Evolutionary conservation across 164 flowering plant genomes (phyloP), one percentile per base, ranked within the genome.

Genomic region (Cinnamomum micranthum): DNA sequence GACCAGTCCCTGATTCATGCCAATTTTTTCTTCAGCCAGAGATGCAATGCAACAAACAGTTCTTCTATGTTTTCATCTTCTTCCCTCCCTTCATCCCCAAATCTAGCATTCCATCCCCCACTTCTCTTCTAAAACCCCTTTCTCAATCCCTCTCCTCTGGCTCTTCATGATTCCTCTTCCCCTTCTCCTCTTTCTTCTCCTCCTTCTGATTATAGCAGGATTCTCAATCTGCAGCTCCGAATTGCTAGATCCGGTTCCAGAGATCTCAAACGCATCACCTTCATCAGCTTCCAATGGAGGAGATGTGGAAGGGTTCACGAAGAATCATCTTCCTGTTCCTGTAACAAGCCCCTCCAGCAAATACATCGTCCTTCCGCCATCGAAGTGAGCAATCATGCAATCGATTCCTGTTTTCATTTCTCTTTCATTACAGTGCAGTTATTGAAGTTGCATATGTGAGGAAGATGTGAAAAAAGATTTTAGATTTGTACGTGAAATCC

Each of bases 131-230:
- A 41, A 41, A 41, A 41, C 47, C 47, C 47, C 47, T 41, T 7
- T 41, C 11, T 41, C 47, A 41, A 7, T 41, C 6, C 10, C 47
- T 82, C 74, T 70, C 76, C 24, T 13, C n/a, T n/a, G n/a, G n/a
- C n/a, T n/a, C 41, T 6, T 12, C 25, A 22, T 20, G 28, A 20
- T 64, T 20, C 25, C 60, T 20, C 60, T 15, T 55, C 19, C 60
- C 60, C 17, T 55, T 20, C 20, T 12, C n/a, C 20, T 20, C n/a
- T 55, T 55, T 20, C n/a, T 55, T 17, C 60, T 55, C 20, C 60
- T 55, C 60, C n/a, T 55, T 0, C n/a, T 55, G n/a, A 17, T 55
- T 14, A 20, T 20, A 2, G 60, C 60, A 20, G 60, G 20, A 55
- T 55, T 55, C n/a, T 20, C 20, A 55, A 20, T 12, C 60, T 55